Evolutionary conservation across 1,284 basidiomycete species (phyloP).

Genomic region (Rhodofomes roseus): DNA sequence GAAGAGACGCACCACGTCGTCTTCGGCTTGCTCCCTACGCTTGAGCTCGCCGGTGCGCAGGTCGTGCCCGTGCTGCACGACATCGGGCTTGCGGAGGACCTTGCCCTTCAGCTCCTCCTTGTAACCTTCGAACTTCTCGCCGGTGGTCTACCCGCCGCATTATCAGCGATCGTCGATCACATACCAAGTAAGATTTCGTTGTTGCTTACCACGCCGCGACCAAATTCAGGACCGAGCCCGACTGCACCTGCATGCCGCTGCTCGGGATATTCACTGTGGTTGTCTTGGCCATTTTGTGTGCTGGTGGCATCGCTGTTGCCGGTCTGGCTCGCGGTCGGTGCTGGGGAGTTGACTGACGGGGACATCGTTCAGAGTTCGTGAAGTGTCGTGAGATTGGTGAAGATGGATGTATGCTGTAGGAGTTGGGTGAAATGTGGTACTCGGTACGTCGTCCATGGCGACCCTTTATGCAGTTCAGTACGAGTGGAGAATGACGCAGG

Average conservation of each 20-base stretch:
- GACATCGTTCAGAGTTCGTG: not conserved
- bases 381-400: not conserved
- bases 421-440: not conserved
- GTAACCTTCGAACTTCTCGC: conserved; percentile 45
- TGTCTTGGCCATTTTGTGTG: not conserved
- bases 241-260: conserved; percentile 39
- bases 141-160: conserved; percentile 32
- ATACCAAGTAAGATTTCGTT: too few relatives aligned
- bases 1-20: not conserved
- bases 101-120: conserved; percentile 53
- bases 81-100: conserved; percentile 40
- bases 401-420: not conserved
- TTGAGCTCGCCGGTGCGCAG: conserved; percentile 46
- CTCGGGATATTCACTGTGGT: conserved; percentile 24
- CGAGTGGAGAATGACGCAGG: not conserved
- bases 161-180: not conserved
- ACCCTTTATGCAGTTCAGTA: not conserved
- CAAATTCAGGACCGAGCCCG: conserved; percentile 38
- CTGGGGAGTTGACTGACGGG: conserved; percentile 1
- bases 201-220: conserved; percentile 27
- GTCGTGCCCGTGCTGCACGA: conserved; percentile 44
- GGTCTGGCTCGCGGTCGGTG: not conserved
- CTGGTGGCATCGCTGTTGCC: not conserved
- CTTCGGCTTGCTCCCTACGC: conserved; percentile 36
- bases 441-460: not conserved